These are phyloP conservation scores for Colletotrichum truncatum DNA, from an alignment of 2,329 filamentous ascomycete genomes.

Conservation along the genomic window DNA sequence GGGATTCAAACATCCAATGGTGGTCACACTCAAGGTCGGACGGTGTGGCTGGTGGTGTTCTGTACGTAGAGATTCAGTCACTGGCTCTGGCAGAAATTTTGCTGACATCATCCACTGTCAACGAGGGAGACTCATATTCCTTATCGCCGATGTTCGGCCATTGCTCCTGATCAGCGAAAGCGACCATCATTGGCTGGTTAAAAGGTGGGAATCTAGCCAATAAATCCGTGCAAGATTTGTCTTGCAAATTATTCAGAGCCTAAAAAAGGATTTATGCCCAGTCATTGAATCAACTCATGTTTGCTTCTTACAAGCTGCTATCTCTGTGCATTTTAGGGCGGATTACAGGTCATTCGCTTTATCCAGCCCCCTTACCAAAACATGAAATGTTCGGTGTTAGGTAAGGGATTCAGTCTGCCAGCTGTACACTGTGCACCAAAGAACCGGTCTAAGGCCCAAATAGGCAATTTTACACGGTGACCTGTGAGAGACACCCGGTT, in stretches of 20 bases:
- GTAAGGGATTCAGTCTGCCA: neutral
- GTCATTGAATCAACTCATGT: neutral
- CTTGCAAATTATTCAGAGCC: neutral
- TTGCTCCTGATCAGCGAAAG: neutral
- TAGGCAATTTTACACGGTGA: slow-evolving; percentile 1
- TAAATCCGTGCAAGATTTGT: neutral
- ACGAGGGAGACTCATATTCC: neutral
- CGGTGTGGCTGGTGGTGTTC: slow-evolving; percentile 12
- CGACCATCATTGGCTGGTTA: neutral
- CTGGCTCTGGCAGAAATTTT: slow-evolving; percentile 4
- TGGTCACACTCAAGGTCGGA: neutral
- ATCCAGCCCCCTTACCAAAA: neutral
- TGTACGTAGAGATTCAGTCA: neutral
- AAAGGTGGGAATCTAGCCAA: neutral
- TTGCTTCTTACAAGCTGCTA: neutral
- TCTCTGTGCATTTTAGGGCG: neutral
- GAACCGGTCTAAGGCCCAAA: neutral
- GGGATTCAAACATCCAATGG: neutral
- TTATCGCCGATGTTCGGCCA: neutral
- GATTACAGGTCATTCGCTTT: neutral
- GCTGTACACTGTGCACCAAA: too few species aligned
- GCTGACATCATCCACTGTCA: slow-evolving; percentile 7
- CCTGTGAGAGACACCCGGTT: neutral
- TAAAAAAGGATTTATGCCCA: neutral
- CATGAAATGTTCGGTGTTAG: neutral